Base-by-base conservation (phyloP, 257 asterid species). In the Rubia yunnanensis region DNA sequence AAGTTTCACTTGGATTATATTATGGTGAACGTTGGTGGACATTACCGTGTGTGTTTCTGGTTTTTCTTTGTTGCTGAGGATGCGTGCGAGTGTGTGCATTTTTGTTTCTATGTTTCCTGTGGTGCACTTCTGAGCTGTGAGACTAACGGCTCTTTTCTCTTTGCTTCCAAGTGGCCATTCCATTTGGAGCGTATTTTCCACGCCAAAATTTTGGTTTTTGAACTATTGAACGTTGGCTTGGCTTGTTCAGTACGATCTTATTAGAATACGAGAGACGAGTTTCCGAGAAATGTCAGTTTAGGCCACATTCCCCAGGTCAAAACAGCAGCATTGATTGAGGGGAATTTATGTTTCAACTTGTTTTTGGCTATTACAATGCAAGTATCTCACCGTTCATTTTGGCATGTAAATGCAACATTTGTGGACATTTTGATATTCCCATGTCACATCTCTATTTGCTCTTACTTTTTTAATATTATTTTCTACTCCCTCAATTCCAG, bases 141-240 rank as follows among this genome's bases (percentile, higher is more conserved):
- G 49, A 48, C 64, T 3, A 59, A 59, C 64, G 64, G 64, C 64
- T 31, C 28, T 59, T 17, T 28, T 57, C 4, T 1, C 63, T 58
- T n/a, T 30, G 7, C 18, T 17, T 48, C 54, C 54, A 5, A 48
- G 13, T 13, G 54, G 20, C 22, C 4, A 17, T 48, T 48, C 54
- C 20, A 17, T 17, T 48, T 11, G 1, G 2, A 2, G 20, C 1
- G 20, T 48, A 48, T 17, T 50, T 3, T 50, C 14, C 5, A 46
- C 22, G 53, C 11, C 53, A 46, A 7, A 36, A 46, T 9, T 18
- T 46, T 14, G 53, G 14, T 14, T 46, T 46, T 46, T 15, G 22
- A 15, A 8, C 3, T 1, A 46, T 46, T 13, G 53, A 46, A 46
- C 53, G 22, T 14, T 46, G 22, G 44, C 8, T 7, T 36, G 44